Base-by-base conservation (phyloP, 805 yeast genomes). In the baker's yeast (Saccharomyces cerevisiae) region DNA sequence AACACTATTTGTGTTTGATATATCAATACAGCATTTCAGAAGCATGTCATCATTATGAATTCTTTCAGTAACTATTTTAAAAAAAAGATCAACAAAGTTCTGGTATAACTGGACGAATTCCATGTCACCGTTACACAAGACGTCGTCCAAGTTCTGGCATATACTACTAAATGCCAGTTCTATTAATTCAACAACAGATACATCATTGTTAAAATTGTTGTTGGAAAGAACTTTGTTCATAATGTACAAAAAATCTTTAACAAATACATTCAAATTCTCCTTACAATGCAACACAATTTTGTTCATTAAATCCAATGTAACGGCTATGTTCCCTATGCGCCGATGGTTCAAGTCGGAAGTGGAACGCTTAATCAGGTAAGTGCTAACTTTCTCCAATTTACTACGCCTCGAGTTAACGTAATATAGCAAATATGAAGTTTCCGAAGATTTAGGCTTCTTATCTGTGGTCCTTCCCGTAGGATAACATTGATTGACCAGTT, bases 391-490 rank as follows among this genome's bases (percentile, higher is more conserved):
- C 61, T 88, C 94, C 58, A 94, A 76, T 68, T 94, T 92, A 31
- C 89, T 85, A 53, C 97, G 77, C 62, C 97, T 77, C 3, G 97
- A 85, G 46, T 95, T 84, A 22, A 96, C 96, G 69, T 92, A 92
- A 74, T 87, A 92, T 31, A 92, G 73, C 60, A 92, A 76, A 66
- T 90, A 89, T 55, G 95, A 85, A 49, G 95, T 77, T 68, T 94
- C 98, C 22, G 96, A 89, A 1, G 96, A 83, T 68, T 92, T 91
- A 14, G 99, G 96, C 63, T 86, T 85, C 73, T 91, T 91, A 65
- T 91, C 98, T 5, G 79, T 79, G 6, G 83, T 85, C 57, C 89
- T 79, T 1, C 97, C 97, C 1, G 94, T 80, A 5, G 96, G 98
- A 69, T 92, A 92, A 74, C 98, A 94, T 69, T 89, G 96, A 51